These are phyloP conservation scores for Diplosphaera chodatii DNA, from an alignment of 139 green algal species.

Conservation along the genomic window DNA sequence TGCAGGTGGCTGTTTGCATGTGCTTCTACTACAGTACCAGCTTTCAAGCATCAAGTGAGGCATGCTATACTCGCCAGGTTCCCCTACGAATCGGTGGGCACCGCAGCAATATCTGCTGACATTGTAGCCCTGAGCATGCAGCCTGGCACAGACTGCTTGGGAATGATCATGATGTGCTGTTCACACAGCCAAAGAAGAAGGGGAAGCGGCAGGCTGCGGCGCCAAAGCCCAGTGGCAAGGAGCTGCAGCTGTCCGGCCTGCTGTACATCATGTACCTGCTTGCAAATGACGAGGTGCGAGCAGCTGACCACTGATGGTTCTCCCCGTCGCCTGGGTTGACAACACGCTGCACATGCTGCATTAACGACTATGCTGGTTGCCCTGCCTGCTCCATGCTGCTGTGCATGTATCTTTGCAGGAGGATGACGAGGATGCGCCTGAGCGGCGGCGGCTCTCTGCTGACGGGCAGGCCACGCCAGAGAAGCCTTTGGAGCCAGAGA, in stretches of 20 bases:
- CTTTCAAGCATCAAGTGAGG: background rate
- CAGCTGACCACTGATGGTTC: too few relatives aligned
- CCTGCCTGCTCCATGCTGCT: too few relatives aligned
- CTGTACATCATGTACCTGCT: conserved; percentile 38
- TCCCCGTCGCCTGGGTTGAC: too few relatives aligned
- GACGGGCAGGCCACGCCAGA: background rate
- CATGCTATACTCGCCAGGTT: background rate
- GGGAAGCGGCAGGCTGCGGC: conserved; percentile 3
- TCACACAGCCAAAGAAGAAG: background rate
- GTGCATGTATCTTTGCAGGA: background rate
- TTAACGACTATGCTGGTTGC: background rate
- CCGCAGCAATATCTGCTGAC: too few relatives aligned
- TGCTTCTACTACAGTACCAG: too few relatives aligned
- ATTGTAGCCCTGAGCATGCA: too few relatives aligned
- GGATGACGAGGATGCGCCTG: conserved; percentile 3
- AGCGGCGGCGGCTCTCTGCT: background rate
- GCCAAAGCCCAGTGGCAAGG: background rate
- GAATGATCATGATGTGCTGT: too few relatives aligned
- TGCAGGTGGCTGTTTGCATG: background rate
- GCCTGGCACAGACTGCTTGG: too few relatives aligned
- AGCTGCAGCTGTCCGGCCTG: conserved; percentile 43
- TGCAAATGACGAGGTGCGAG: conserved; percentile 7
- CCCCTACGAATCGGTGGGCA: too few relatives aligned
- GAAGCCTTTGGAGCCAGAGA: conserved; percentile 10
- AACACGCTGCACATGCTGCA: too few relatives aligned